Conservation (phyloP, 2,329 filamentous ascomycete species). For the Biscogniauxia mediterranea region DNA sequence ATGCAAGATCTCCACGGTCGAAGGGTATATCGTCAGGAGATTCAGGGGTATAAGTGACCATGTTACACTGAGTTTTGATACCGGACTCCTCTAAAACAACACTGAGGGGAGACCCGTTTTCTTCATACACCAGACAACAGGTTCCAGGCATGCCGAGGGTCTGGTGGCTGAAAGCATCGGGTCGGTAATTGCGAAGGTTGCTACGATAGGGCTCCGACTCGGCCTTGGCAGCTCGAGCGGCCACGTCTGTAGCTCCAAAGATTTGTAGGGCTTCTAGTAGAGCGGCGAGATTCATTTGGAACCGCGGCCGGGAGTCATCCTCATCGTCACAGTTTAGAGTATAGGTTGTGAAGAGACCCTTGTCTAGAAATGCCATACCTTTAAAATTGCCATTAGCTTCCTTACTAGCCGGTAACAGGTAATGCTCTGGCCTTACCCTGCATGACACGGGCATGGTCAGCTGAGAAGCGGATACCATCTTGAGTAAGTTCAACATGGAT, state of each 20-base stretch:
- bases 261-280: conserved; percentile 94
- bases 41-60: conserved; percentile 83
- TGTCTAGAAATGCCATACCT: conserved; percentile 83
- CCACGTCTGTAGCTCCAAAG: conserved; percentile 77
- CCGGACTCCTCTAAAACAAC: conserved; percentile 84
- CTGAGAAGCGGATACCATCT: conserved; percentile 82
- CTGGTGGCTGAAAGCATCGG: conserved; percentile 80
- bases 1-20: conserved; percentile 71
- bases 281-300: conserved; percentile 83
- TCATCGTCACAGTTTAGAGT: conserved; percentile 57
- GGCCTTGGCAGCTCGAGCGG: conserved; percentile 54
- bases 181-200: conserved; percentile 59
- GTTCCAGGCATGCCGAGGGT: conserved; percentile 80
- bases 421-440: conserved; percentile 60
- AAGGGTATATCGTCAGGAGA: conserved; percentile 81
- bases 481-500: conserved; percentile 71
- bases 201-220: conserved; percentile 61
- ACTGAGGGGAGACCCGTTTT: conserved; percentile 74
- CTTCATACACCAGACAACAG: conserved; percentile 76
- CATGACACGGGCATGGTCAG: conserved; percentile 86
- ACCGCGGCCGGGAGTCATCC: conserved; percentile 59
- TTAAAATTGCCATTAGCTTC: conserved; percentile 10
- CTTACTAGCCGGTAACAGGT: conserved; percentile 2
- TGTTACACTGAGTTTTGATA: conserved; percentile 83
- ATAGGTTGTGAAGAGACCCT: conserved; percentile 84